Percentiles rank a stretch among this genome's conserved stretches.
These are phyloP conservation scores for Trypanosoma conorhini DNA, from an alignment of 208 protist genomes.

Conservation along the genomic window DNA sequence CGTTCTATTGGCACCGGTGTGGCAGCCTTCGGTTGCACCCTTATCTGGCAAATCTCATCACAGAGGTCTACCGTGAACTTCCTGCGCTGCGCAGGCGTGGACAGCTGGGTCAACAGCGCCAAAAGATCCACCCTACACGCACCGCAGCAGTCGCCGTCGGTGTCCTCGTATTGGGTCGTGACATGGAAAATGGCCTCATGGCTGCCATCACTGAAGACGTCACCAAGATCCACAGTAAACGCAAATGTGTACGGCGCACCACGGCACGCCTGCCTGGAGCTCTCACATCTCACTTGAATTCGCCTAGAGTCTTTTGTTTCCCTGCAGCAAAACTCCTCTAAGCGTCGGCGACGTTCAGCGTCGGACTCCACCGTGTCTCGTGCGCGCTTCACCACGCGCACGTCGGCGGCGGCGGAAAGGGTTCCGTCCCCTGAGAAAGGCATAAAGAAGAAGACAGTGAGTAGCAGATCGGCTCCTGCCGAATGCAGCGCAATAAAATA, in stretches of 20 bases:
- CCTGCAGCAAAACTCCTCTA: conserved; percentile 1
- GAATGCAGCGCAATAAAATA: conserved; percentile 7
- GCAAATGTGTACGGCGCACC: not conserved
- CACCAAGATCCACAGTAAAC: conserved; percentile 15
- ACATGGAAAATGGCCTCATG: conserved; percentile 31
- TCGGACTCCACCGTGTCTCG: not conserved
- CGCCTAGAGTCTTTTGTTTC: conserved; percentile 12
- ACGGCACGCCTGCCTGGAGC: not conserved
- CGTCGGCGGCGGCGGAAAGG: conserved; percentile 1
- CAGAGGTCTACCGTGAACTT: conserved; percentile 44
- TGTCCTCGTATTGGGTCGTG: conserved; percentile 33
- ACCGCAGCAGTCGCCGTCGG: conserved; percentile 18
- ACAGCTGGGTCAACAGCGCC: conserved; percentile 32
- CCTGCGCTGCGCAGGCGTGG: conserved; percentile 49
- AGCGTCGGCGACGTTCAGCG: not conserved
- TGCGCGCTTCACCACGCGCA: conserved; percentile 1
- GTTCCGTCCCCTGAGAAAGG: not conserved
- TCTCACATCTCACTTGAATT: conserved; percentile 12
- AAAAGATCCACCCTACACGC: conserved; percentile 32
- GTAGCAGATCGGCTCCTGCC: not conserved
- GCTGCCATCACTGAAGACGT: conserved; percentile 44
- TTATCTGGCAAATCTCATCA: conserved; percentile 27
- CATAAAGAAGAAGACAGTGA: conserved; percentile 10
- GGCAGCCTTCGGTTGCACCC: not conserved
- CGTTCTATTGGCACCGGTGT: conserved; percentile 1